Base-by-base conservation (phyloP, 768 basidiomycete species). In the Cystobasidium tubakii region DNA sequence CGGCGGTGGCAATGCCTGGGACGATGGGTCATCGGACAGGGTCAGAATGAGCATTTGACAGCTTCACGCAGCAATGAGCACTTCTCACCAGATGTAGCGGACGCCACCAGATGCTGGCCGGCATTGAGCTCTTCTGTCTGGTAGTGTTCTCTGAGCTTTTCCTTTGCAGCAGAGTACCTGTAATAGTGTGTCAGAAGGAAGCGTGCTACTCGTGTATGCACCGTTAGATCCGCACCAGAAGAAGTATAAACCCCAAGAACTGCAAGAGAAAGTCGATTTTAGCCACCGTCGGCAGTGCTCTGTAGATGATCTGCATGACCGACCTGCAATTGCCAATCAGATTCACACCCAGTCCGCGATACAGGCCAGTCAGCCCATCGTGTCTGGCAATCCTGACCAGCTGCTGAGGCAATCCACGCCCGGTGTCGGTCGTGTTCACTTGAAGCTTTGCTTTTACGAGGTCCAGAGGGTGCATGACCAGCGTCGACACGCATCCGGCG, bases 391-490 rank as follows among this genome's bases (percentile, higher is more conserved):
- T 92, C 70, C 88, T 87, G 53, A 84, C 84, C 65, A 98, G 80
- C 0, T 90, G 86, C 50, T 80, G 34, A 86, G 86, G 19, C 63
- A 60, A 15, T 0, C 33, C 53, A 1, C 25, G 17, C 23, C 42
- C 44, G 12, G 3, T 53, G n/a, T 86, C 86, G 39, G 84, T 85
- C 34, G 84, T 90, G 94, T 25, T 87, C 6, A 96, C 90, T 82
- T 98, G 96, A 66, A 92, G 87, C 80, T 92, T 89, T 80, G 96
- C 85, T 83, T 98, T 98, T 82, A 99, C 85, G 13, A 98, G 86
- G 82, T 99, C 96, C 39, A 99, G 85, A 7, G 96, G 96, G 81
- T 98, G 93, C 91, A 98, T 94, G 82, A 91, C 91, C 34, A 97
- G 84, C 62, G 93, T 92, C 42, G 92, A 90, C 78, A 89, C 88